Base-by-base conservation (phyloP, 2,329 filamentous ascomycete species). In the Podosphaera aphanis region DNA sequence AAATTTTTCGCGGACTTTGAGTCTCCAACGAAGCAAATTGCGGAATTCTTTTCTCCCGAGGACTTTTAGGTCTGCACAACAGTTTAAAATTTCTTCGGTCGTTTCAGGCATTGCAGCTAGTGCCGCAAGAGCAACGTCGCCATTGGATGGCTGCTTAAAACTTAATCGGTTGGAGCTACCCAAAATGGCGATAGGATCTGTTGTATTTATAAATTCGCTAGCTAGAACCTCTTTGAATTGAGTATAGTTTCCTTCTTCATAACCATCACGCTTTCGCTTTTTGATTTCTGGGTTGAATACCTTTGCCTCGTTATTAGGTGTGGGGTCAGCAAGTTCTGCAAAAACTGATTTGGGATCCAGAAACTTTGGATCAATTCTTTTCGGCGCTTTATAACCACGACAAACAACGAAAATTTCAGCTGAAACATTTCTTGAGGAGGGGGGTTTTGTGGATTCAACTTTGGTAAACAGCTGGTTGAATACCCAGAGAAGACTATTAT, bases 401-500 rank as follows among this genome's bases (percentile, higher is more conserved):
- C 88, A 95, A 29, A 98, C 90, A 51, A 95, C 88, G 66, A 98
- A 98, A 36, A 95, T 95, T 67, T 98, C 90, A 52, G 90, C 90
- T 6, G 85, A 94, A 45, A 98, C 88, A 57, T 93, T 94, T 67
- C 90, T 73, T 7, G 84, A 93, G 0, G 85, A 93, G 0, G 90
- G 90, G 2, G 90, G 90, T 63, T 98, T 98, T 4, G 90, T 98
- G 43, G 92, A 88, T 60, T 98, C 88, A 51, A 98, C 90, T 53
- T 90, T 92, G 42, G 72, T 71, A 66, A 98, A 98, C 0, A 98
- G 70, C 62, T 98, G 90, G 60, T 93, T 93, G 67, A 95, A 85
- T 29, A 95, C 86, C 90, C 90, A 98, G 43, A 95, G 71, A 40
- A 98, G 65, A 48, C 84, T 79, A 60, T 94, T 94, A 67, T 93